Conservation (phyloP, 805 yeast genomes). For the Spathaspora gorwiae region DNA sequence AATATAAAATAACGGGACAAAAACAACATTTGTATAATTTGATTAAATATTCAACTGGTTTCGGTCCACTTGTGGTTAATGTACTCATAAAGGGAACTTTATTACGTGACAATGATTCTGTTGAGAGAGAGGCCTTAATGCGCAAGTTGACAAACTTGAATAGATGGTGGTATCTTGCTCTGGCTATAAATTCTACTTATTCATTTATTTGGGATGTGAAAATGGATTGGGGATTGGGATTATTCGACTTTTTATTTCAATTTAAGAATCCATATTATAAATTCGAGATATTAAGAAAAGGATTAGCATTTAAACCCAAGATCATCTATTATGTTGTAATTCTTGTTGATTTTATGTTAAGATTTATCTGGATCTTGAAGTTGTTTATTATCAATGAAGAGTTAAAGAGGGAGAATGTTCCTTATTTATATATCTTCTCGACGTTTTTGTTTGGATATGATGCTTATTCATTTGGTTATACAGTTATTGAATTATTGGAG, state of each 20-base stretch:
- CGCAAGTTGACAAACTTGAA: slow-evolving; percentile 19
- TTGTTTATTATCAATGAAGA: slow-evolving; percentile 33
- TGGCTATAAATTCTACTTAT: slow-evolving; percentile 64
- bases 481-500: slow-evolving; percentile 68
- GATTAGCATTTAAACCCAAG: slow-evolving; percentile 21
- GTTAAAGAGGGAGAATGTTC: slow-evolving; percentile 7
- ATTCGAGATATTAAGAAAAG: slow-evolving; percentile 16
- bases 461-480: slow-evolving; percentile 51
- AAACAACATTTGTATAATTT: slow-evolving; percentile 63
- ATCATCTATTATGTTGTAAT: slow-evolving; percentile 55
- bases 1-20: slow-evolving; percentile 41
- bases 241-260: slow-evolving; percentile 36
- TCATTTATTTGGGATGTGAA: slow-evolving; percentile 86
- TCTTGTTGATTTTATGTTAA: slow-evolving; percentile 53
- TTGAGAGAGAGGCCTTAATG: slow-evolving; percentile 7
- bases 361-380: slow-evolving; percentile 76
- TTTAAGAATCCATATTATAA: slow-evolving; percentile 6
- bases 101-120: slow-evolving; percentile 7
- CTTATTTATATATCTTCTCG: slow-evolving; percentile 15
- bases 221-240: slow-evolving; percentile 79
- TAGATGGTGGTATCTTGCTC: slow-evolving; percentile 40
- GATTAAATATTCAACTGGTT: slow-evolving; percentile 64
- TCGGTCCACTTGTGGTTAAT: slow-evolving; percentile 34
- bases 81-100: slow-evolving; percentile 19
- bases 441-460: slow-evolving; percentile 36